Evolutionary conservation across 2,329 filamentous ascomycete genomes (phyloP), one percentile per base, ranked within the genome.

Genomic region (Talaromyces pinophilus): DNA sequence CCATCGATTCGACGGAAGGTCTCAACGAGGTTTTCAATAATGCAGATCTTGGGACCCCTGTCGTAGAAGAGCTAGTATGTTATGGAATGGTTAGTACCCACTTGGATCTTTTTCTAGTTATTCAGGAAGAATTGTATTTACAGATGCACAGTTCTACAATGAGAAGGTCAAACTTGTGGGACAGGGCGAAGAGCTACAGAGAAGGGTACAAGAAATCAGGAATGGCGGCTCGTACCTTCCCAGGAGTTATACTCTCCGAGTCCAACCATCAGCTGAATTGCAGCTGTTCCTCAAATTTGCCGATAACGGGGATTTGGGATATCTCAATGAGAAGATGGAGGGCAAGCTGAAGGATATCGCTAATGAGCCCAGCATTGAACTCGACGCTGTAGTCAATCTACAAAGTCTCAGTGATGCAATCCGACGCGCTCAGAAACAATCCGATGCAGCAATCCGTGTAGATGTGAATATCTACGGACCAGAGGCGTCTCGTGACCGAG

Each of bases 401-500:
- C 35, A 44, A 19, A 44, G 13, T 19, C 30, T 64, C 8, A 19
- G 22, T 22, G 62, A 64, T 17, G 52, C 50, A 5, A 57, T 64
- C 22, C 38, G 33, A 11, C 48, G 62, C 5, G 62, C 48, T 30
- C 48, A 44, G 17, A 64, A 64, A 25, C 25, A 22, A 35, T 33
- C 62, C 2, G 62, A 64, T 15, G 50, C 48, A 6, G 48, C 22
- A 5, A 46, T 59, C 10, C 62, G 52, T 15, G 62, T 59, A 28
- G 35, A 64, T 33, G 22, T 64, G 25, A 64, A 64, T 59, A 33
- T 64, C 13, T 64, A 64, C 25, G 62, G 62, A 19, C 35, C 62
- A 44, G 50, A 44, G 48, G 46, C 28, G n/a, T 40, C 19, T 38
- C 19, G 62, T 55, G 35, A 44, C 17, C 33, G 40, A 50, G 50